phyloP scores from a whole-genome alignment of 169 alveolate genomes.

The Plasmodium blacklocki region DNA sequence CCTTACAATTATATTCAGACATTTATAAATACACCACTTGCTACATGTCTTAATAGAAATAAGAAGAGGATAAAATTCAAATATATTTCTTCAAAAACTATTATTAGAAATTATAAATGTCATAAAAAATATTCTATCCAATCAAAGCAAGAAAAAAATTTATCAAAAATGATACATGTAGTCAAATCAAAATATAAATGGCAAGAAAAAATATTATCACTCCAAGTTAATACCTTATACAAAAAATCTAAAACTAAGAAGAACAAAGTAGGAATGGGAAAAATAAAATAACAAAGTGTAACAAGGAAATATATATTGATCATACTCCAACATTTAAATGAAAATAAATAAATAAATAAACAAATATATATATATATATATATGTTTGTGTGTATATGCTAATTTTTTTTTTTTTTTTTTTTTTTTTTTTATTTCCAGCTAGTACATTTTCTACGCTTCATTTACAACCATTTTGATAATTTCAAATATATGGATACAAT shows the following conservation, averaged over 20 bases:
- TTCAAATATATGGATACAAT: constrained; percentile 1
- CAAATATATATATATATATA: not conserved
- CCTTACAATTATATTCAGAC: constrained; percentile 30
- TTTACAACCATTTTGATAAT: constrained; percentile 4
- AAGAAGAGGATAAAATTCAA: constrained; percentile 48
- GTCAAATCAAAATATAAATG: constrained; percentile 31
- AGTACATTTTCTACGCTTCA: not conserved
- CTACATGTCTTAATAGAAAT: constrained; percentile 28
- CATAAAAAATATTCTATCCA: constrained; percentile 52
- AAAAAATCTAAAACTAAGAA: not conserved
- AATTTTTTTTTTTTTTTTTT: not conserved
- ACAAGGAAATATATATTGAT: constrained; percentile 11
- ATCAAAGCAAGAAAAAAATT: not conserved
- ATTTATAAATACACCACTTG: constrained; percentile 28
- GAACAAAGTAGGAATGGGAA: too few species aligned
- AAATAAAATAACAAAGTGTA: too few species aligned
- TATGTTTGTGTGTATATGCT: not conserved
- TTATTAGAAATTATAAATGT: constrained; percentile 40
- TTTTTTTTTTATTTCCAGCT: not conserved
- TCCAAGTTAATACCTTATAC: constrained; percentile 22
- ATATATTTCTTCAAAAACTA: constrained; percentile 33
- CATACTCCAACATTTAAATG: not conserved
- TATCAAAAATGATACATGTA: constrained; percentile 9
- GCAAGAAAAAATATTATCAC: constrained; percentile 41
- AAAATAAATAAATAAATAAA: not conserved